Evolutionary conservation across 257 asterid species (phyloP), one percentile per base, ranked within the genome.

Genomic region (Solanum acaule): DNA sequence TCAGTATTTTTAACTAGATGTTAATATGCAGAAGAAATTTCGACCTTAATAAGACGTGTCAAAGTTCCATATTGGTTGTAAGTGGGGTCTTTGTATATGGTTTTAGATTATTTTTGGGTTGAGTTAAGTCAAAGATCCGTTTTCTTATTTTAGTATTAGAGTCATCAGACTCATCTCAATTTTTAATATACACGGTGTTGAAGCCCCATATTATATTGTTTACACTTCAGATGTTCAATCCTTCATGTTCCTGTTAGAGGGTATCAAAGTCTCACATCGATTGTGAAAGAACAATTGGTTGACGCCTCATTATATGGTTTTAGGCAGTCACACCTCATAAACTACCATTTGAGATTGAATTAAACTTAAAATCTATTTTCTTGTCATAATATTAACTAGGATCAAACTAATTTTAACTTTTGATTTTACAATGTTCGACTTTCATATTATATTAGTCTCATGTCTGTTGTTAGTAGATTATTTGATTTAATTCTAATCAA

Each of bases 41-140:
- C 4, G 7, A 72, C 4, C 27, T 72, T 34, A 34, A 34, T 5
- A 71, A 70, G 2, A 29, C 5, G 12, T 6, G 1, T 16, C 23
- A 52, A 18, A 52, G 25, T 33, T 16, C 7, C 12, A 33, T 5
- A 34, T 72, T 18, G 27, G 6, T 33, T 9, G 8, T 72, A 22
- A 72, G 79, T 18, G 2, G 7, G 0, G 27, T 72, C 16, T 9
- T 34, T 5, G 23, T 72, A 10, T 34, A 18, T 34, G 9, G 3
- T 71, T 5, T 71, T 16, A 16, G 13, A 10, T 5, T 72, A 33
- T 33, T 33, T 33, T 34, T 18, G 15, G 3, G 8, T 33, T 33
- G 4, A 33, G 2, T 72, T 34, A 34, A 1, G 0, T 2, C 0
- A 0, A 9, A 18, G 0, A 1, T 31, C 3, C 1, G 0, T 72